Percentiles rank a stretch among this genome's conserved stretches.
Conservation (phyloP, 164 flowering plant genomes). For the Akebia trifoliata region DNA sequence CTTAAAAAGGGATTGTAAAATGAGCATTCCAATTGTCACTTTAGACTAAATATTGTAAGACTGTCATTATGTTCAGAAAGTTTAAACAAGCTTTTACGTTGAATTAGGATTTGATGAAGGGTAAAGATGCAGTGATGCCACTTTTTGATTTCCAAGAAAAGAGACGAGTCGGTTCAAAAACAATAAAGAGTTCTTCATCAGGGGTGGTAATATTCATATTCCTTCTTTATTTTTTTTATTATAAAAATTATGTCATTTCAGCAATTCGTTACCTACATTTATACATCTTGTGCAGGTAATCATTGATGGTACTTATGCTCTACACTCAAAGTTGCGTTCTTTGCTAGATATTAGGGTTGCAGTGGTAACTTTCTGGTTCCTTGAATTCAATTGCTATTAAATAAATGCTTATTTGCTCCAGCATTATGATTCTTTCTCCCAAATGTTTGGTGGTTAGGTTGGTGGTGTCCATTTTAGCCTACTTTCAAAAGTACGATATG, state of each 20-base stretch:
- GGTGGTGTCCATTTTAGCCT: conserved; percentile 99
- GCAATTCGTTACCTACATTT: neutral
- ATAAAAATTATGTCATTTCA: neutral
- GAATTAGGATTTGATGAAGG: conserved; percentile 75
- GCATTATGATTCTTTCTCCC: neutral
- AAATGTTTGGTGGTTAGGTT: conserved; percentile 50
- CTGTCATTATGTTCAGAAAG: conserved; percentile 7
- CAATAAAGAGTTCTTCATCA: conserved; percentile 61
- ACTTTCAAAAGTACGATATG: conserved; percentile 91
- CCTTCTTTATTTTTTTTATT: neutral
- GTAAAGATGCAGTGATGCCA: conserved; percentile 68
- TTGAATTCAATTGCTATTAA: conserved; percentile 1
- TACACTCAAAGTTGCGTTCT: conserved; percentile 88
- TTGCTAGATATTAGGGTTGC: conserved; percentile 96
- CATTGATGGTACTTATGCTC: conserved; percentile 96
- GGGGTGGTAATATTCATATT: conserved; percentile 59
- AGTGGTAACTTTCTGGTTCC: conserved; percentile 54
- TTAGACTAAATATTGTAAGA: conserved; percentile 3
- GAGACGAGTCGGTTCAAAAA: conserved; percentile 61
- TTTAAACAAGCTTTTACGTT: conserved; percentile 11
- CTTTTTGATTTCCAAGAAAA: conserved; percentile 88
- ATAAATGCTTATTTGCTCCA: conserved; percentile 1
- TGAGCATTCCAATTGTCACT: neutral
- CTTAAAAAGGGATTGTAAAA: neutral
- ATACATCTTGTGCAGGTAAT: conserved; percentile 51